phyloP scores from a whole-genome alignment of 139 green algal species.

The Ulvella scutata region DNA sequence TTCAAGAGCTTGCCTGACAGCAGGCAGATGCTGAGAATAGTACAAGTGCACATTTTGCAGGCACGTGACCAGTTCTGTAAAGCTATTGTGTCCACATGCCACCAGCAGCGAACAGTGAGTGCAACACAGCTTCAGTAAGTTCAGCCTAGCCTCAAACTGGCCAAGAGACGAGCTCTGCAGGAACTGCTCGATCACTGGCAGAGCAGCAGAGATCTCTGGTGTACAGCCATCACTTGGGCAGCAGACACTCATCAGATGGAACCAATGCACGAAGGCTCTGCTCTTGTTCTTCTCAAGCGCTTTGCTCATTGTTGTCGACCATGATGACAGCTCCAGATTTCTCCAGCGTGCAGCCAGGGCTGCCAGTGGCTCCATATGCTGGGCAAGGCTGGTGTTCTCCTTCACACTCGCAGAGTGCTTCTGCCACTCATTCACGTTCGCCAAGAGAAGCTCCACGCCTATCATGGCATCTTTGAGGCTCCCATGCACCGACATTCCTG shows the following conservation, averaged over 20 bases:
- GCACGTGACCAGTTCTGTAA: not conserved
- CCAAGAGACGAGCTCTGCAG: constrained; percentile 72
- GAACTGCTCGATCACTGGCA: constrained; percentile 68
- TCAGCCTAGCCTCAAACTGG: constrained; percentile 64
- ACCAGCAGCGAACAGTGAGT: not conserved
- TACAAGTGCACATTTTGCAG: constrained; percentile 64
- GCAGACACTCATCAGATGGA: constrained; percentile 64
- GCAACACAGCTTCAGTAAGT: constrained; percentile 40
- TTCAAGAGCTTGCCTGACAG: constrained; percentile 31
- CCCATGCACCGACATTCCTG: constrained; percentile 28
- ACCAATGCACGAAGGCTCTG: constrained; percentile 65
- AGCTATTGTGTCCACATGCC: not conserved
- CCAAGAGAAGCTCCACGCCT: constrained; percentile 87
- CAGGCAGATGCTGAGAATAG: constrained; percentile 63
- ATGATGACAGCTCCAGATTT: constrained; percentile 71
- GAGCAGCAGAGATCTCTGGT: constrained; percentile 13
- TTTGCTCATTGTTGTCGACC: constrained; percentile 46
- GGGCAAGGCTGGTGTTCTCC: constrained; percentile 59
- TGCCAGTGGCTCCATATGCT: constrained; percentile 39
- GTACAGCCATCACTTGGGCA: not conserved
- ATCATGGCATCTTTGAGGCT: constrained; percentile 75
- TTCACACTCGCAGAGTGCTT: constrained; percentile 35
- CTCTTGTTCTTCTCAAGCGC: constrained; percentile 26
- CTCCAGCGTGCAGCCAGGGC: constrained; percentile 76
- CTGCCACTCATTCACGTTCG: constrained; percentile 25